Evolutionary conservation across 2,329 filamentous ascomycete genomes (phyloP), one percentile per base, ranked within the genome.

Genomic region (Alternaria incomplexa): DNA sequence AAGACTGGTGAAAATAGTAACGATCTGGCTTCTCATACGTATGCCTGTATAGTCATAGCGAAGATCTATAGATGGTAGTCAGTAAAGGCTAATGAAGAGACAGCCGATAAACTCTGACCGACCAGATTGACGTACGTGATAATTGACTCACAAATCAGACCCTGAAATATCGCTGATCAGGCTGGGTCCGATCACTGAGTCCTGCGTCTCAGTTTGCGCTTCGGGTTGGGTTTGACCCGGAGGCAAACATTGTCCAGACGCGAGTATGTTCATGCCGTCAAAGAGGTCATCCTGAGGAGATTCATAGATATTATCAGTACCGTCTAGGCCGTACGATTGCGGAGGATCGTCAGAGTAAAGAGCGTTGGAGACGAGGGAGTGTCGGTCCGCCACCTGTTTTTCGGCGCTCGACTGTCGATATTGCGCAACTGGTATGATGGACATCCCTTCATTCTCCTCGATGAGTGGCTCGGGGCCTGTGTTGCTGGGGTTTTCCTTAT

Each of bases 401-500:
- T 65, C 51, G 23, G 57, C 66, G n/a, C 56, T 61, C 0, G 55
- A 56, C 22, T 25, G 60, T 48, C 25, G 59, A 26, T 69, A 67
- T 22, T 67, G 61, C 25, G 68, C 65, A 22, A 56, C 63, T 28
- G 71, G 64, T 11, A 70, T 64, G 45, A 73, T 55, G 9, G 61
- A 62, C 2, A 73, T 53, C 6, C 63, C 55, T 12, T 62, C 44
- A 6, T 57, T 20, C 22, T 56, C 28, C 15, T 65, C 54, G 12
- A 57, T 32, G 17, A 9, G 26, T 2, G 57, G 52, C 15, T 59
- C 58, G 4, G 58, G 36, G 10, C 65, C 64, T 11, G 43, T 28
- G 22, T 47, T 50, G 12, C 50, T 51, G 10, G 44, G 20, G 51
- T 73, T 74, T 32, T 74, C 72, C 44, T 74, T 74, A 40, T 73